These are phyloP conservation scores for Hippophae tibetana DNA, from an alignment of 306 rosid species.

Conservation along the genomic window DNA sequence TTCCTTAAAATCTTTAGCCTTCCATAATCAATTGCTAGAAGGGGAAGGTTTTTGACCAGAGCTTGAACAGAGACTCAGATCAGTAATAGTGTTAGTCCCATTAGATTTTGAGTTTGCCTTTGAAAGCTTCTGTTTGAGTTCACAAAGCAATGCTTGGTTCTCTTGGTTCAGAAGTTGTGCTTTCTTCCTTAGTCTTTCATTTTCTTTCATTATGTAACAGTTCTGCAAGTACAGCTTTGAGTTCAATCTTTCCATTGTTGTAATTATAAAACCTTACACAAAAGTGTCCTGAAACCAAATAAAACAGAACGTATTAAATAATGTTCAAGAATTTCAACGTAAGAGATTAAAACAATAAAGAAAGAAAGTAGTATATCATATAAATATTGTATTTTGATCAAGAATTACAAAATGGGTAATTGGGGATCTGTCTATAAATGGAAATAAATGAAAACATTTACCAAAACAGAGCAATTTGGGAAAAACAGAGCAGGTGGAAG, in stretches of 20 bases:
- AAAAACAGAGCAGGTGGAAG: too few relatives aligned
- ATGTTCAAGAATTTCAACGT: too few relatives aligned
- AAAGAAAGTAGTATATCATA: too few relatives aligned
- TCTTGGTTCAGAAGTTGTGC: conserved; percentile 92
- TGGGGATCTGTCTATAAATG: too few relatives aligned
- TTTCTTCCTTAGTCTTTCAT: conserved; percentile 91
- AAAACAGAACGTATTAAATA: too few relatives aligned
- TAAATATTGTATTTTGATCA: too few relatives aligned
- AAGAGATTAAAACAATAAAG: too few relatives aligned
- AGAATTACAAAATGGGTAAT: too few relatives aligned
- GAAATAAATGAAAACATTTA: too few relatives aligned
- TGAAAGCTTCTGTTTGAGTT: conserved; percentile 81
- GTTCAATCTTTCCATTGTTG: conserved; percentile 80
- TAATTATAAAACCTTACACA: not conserved
- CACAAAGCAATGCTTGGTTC: conserved; percentile 79
- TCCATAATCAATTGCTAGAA: conserved; percentile 40
- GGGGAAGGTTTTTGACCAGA: conserved; percentile 46
- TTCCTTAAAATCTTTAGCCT: conserved; percentile 3
- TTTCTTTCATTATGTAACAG: conserved; percentile 94
- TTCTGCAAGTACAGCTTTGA: conserved; percentile 87
- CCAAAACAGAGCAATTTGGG: too few relatives aligned
- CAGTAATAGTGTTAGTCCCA: conserved; percentile 48
- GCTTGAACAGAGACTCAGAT: conserved; percentile 51
- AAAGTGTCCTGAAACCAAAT: too few relatives aligned
- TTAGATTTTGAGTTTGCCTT: conserved; percentile 40